Conservation (phyloP, 768 basidiomycete genomes). For the Rubroboletus satanas region DNA sequence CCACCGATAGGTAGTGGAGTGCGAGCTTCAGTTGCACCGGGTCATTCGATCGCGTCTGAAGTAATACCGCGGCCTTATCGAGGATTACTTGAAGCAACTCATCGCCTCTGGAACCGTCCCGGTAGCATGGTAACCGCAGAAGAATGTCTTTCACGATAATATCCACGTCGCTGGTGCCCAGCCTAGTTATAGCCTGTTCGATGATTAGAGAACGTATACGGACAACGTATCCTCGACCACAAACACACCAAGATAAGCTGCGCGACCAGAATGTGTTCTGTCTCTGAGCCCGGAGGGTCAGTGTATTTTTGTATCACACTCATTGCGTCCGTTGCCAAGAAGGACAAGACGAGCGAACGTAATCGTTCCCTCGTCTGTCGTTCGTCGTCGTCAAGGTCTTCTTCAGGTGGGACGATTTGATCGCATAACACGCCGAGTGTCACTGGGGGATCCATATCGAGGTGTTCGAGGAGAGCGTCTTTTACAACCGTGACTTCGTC, state of each 20-base stretch:
- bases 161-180: slow-evolving; percentile 39
- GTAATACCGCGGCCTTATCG: slow-evolving; percentile 32
- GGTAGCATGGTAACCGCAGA: slow-evolving; percentile 46
- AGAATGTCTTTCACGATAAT: slow-evolving; percentile 53
- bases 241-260: slow-evolving; percentile 48
- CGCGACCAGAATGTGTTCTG: slow-evolving; percentile 46
- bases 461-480: slow-evolving; percentile 54
- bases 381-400: slow-evolving; percentile 55
- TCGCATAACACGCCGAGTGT: slow-evolving; percentile 68
- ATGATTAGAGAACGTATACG: slow-evolving; percentile 2
- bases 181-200: slow-evolving; percentile 47
- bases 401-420: slow-evolving; percentile 53
- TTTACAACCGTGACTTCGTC: slow-evolving; percentile 63
- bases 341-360: slow-evolving; percentile 55
- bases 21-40: slow-evolving; percentile 33
- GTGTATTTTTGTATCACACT: slow-evolving; percentile 43
- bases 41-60: slow-evolving; percentile 32
- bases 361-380: slow-evolving; percentile 52
- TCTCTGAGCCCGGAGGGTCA: slow-evolving; percentile 37
- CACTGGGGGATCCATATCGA: slow-evolving; percentile 57
- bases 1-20: slow-evolving; percentile 46
- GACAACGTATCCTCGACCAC: not conserved
- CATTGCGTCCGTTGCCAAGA: slow-evolving; percentile 52
- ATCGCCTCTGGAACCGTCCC: slow-evolving; percentile 31
- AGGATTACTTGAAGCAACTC: slow-evolving; percentile 41